Percentiles rank a stretch among this genome's conserved stretches.
These are phyloP conservation scores for Agaricus bisporus DNA, from an alignment of 768 basidiomycete species.

Conservation along the genomic window DNA sequence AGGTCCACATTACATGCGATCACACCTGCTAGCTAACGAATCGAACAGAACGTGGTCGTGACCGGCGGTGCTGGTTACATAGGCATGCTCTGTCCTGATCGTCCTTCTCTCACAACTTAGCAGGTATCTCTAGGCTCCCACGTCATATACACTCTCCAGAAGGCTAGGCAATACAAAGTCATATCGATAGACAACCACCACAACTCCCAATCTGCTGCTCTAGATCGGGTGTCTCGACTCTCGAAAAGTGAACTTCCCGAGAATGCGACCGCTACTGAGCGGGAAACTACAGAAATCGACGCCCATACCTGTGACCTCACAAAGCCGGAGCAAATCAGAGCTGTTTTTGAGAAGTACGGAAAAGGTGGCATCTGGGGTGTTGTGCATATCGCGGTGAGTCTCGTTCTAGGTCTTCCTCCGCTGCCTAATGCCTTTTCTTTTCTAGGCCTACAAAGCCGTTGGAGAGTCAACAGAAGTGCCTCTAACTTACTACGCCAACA, in stretches of 20 bases:
- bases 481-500: conserved; percentile 89
- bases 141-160: conserved; percentile 80
- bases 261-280: conserved; percentile 60
- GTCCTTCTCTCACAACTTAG: conserved; percentile 1
- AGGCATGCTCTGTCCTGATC: conserved; percentile 36
- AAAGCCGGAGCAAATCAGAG: conserved; percentile 58
- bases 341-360: conserved; percentile 78
- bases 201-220: conserved; percentile 77
- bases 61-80: conserved; percentile 86
- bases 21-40: conserved; percentile 16
- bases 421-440: not conserved
- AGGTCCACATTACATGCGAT: conserved; percentile 21
- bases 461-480: conserved; percentile 95
- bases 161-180: conserved; percentile 86
- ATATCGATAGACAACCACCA: conserved; percentile 93
- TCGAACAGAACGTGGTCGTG: conserved; percentile 35
- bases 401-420: not conserved
- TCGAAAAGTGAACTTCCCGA: conserved; percentile 67
- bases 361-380: conserved; percentile 96
- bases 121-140: conserved; percentile 67
- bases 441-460: conserved; percentile 92
- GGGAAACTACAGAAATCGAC: conserved; percentile 70
- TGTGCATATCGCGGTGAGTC: conserved; percentile 85
- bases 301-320: conserved; percentile 70
- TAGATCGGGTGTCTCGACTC: conserved; percentile 73